phyloP scores from a whole-genome alignment of 768 basidiomycete genomes.

The Trametes villosa region DNA sequence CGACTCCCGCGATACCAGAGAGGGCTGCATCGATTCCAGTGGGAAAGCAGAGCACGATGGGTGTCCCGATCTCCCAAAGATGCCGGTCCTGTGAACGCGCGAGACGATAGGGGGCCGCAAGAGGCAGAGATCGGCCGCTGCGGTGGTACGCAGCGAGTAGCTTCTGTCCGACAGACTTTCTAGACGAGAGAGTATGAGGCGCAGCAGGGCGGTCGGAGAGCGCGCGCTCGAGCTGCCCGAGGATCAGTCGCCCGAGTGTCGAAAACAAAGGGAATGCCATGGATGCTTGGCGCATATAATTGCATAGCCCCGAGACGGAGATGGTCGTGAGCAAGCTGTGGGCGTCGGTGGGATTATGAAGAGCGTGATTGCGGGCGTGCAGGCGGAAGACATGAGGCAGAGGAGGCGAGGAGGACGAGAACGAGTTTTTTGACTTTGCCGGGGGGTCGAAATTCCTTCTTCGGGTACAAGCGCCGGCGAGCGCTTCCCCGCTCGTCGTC shows the following conservation, averaged over 20 bases:
- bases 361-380: conserved; percentile 3
- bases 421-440: conserved; percentile 16
- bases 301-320: neutral
- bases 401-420: neutral
- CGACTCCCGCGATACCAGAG: neutral
- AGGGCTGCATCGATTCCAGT: neutral
- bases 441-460: neutral
- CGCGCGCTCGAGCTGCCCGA: neutral
- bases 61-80: neutral
- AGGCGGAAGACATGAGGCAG: conserved; percentile 14
- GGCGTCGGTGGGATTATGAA: neutral
- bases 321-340: conserved; percentile 1
- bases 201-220: neutral
- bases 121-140: neutral
- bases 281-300: neutral
- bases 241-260: too few species aligned
- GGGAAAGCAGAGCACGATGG: neutral
- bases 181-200: neutral
- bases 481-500: conserved; percentile 19
- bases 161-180: neutral
- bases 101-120: neutral
- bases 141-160: neutral
- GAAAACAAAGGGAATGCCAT: neutral
- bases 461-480: conserved; percentile 10
- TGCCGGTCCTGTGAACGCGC: too few species aligned